These are phyloP conservation scores for Hyaloperonospora brassicae DNA, from an alignment of 352 stramenopile genomes.

Conservation along the genomic window DNA sequence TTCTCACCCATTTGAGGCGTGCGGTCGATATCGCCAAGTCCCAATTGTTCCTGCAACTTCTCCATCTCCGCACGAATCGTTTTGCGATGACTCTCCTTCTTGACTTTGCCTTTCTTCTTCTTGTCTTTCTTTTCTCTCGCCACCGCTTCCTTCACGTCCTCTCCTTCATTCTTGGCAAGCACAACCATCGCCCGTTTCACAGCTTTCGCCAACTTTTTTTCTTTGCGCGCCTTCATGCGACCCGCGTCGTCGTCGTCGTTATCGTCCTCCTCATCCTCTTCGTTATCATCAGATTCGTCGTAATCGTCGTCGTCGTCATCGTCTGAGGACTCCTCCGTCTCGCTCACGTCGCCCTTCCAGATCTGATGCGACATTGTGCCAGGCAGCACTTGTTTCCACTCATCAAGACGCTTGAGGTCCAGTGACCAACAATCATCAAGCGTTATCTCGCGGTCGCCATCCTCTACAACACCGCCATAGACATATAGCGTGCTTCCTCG, in stretches of 20 bases:
- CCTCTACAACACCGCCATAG: constrained; percentile 90
- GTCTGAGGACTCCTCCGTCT: constrained; percentile 82
- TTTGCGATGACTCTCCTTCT: constrained; percentile 56
- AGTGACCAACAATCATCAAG: constrained; percentile 93
- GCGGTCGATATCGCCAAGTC: constrained; percentile 54
- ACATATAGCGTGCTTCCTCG: constrained; percentile 88
- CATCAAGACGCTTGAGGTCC: constrained; percentile 89
- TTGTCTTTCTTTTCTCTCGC: constrained; percentile 46
- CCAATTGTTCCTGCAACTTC: constrained; percentile 71
- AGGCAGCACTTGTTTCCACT: constrained; percentile 88
- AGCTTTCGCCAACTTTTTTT: constrained; percentile 33
- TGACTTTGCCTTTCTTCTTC: constrained; percentile 53
- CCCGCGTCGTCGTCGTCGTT: constrained; percentile 21
- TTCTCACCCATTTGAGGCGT: constrained; percentile 81
- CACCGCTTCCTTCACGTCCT: constrained; percentile 17
- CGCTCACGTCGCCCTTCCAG: constrained; percentile 81
- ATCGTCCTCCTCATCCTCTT: constrained; percentile 17
- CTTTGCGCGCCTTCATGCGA: constrained; percentile 8
- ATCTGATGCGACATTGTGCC: constrained; percentile 91
- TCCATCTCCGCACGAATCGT: constrained; percentile 76
- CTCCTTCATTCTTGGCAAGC: constrained; percentile 39
- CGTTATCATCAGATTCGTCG: constrained; percentile 22
- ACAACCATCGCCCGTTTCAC: constrained; percentile 55
- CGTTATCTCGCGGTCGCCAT: constrained; percentile 92
- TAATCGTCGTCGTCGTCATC: constrained; percentile 70